phyloP scores from a whole-genome alignment of 2,329 filamentous ascomycete genomes.

The Phyllosticta citrichinensis region DNA sequence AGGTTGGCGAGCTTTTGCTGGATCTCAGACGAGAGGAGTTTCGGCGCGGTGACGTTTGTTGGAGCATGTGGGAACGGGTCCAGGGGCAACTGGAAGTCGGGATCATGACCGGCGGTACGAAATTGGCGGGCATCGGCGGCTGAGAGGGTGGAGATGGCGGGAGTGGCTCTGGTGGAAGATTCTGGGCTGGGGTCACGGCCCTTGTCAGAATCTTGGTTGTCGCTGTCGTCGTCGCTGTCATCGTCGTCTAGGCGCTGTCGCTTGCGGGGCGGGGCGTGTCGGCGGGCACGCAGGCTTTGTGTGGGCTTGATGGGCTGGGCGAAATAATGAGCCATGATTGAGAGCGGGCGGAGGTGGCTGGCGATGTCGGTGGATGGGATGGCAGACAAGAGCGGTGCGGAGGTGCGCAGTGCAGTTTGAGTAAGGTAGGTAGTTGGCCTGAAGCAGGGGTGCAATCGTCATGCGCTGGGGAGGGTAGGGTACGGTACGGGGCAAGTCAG shows the following conservation, averaged over 20 bases:
- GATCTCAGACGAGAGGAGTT: constrained; percentile 15
- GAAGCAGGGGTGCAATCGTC: neutral
- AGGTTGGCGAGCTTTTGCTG: constrained; percentile 32
- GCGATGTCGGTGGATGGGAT: neutral
- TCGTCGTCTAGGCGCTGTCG: constrained; percentile 17
- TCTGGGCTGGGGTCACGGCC: constrained; percentile 14
- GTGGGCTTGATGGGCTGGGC: constrained; percentile 1
- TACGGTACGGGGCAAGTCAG: neutral
- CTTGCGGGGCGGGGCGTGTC: constrained; percentile 17
- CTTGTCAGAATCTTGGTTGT: constrained; percentile 8
- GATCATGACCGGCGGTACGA: constrained; percentile 32
- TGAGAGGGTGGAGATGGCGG: constrained; percentile 8
- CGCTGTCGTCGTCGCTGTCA: constrained; percentile 12
- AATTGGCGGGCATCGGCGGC: constrained; percentile 20
- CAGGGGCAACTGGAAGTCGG: constrained; percentile 30
- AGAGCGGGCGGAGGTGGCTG: neutral
- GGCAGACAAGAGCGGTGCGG: neutral
- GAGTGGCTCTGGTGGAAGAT: constrained; percentile 11
- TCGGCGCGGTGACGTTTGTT: constrained; percentile 9
- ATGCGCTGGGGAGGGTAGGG: neutral
- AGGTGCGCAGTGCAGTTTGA: neutral
- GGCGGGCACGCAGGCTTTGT: constrained; percentile 23
- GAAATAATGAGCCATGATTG: constrained; percentile 2
- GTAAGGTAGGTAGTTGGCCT: neutral
- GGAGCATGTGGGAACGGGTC: constrained; percentile 37